Evolutionary conservation across 305 asterid genomes (phyloP).

Genomic region (Fraxinus nigra): DNA sequence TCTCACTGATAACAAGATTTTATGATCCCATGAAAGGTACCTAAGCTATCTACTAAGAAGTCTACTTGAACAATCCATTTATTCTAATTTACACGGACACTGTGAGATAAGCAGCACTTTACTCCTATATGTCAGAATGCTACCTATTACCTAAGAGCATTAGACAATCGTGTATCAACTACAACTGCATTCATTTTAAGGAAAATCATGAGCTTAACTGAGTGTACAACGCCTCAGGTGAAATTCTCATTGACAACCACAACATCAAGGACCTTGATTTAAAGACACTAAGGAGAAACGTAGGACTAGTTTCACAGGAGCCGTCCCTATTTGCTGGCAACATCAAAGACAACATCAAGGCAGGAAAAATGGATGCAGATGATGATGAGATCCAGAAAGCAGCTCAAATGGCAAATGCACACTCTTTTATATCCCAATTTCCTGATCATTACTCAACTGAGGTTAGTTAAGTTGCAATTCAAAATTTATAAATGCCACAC

Average conservation of each 20-base stretch:
- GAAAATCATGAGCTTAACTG: conserved; percentile 27
- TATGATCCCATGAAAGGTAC: conserved; percentile 68
- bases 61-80: conserved; percentile 11
- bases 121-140: not conserved
- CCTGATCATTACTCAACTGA: conserved; percentile 70
- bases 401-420: conserved; percentile 78
- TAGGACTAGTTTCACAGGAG: conserved; percentile 88
- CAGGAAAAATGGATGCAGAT: conserved; percentile 58
- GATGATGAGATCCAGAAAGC: conserved; percentile 60
- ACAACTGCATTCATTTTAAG: conserved; percentile 8
- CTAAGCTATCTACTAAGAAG: not conserved
- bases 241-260: conserved; percentile 61
- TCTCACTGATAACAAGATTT: conserved; percentile 66
- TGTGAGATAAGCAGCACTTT: not conserved
- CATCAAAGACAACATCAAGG: conserved; percentile 68
- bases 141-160: not conserved
- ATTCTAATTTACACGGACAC: conserved; percentile 1
- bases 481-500: not conserved
- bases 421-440: conserved; percentile 70
- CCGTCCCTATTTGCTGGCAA: conserved; percentile 76
- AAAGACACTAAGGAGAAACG: conserved; percentile 66
- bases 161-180: conserved; percentile 8
- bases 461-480: conserved; percentile 37
- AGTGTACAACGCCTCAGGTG: conserved; percentile 44
- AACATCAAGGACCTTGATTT: conserved; percentile 67